Percentiles rank a stretch among this genome's conserved stretches.
These are phyloP conservation scores for Backusella tarrabulga DNA, from an alignment of 192 early-diverging fungal genomes.

Conservation along the genomic window DNA sequence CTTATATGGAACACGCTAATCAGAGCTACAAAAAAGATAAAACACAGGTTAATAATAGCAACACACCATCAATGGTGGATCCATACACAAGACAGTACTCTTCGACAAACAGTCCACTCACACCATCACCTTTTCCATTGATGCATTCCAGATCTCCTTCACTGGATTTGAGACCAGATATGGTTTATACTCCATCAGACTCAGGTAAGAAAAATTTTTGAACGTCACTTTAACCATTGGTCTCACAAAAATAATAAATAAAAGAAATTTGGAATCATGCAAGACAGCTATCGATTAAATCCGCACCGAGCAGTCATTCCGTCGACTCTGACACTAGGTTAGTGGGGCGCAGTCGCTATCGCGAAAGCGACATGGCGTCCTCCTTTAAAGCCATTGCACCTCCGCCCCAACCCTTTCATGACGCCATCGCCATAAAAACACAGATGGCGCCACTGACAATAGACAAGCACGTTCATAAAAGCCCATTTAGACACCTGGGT, in stretches of 20 bases:
- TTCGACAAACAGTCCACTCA: neutral
- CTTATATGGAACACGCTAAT: slow-evolving; percentile 17
- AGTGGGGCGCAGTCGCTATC: slow-evolving; percentile 21
- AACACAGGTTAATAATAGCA: neutral
- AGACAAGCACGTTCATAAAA: slow-evolving; percentile 33
- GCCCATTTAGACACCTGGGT: slow-evolving; percentile 64
- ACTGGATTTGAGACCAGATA: neutral
- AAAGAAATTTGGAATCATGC: neutral
- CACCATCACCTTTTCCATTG: neutral
- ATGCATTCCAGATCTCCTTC: neutral
- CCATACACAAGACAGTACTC: neutral
- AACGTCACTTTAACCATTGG: neutral
- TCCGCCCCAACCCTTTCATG: slow-evolving; percentile 16
- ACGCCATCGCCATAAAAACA: slow-evolving; percentile 30
- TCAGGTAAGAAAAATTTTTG: neutral
- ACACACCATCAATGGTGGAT: neutral
- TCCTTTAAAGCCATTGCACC: slow-evolving; percentile 34
- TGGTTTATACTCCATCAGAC: neutral
- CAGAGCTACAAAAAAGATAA: neutral
- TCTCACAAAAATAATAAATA: neutral
- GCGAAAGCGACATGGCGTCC: slow-evolving; percentile 22
- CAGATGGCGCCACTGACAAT: slow-evolving; percentile 54
- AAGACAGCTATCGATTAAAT: neutral
- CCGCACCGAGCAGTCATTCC: neutral
- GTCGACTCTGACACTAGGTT: neutral